Evolutionary conservation across 129 eudicot species (phyloP).

Genomic region (Centella asiatica): DNA sequence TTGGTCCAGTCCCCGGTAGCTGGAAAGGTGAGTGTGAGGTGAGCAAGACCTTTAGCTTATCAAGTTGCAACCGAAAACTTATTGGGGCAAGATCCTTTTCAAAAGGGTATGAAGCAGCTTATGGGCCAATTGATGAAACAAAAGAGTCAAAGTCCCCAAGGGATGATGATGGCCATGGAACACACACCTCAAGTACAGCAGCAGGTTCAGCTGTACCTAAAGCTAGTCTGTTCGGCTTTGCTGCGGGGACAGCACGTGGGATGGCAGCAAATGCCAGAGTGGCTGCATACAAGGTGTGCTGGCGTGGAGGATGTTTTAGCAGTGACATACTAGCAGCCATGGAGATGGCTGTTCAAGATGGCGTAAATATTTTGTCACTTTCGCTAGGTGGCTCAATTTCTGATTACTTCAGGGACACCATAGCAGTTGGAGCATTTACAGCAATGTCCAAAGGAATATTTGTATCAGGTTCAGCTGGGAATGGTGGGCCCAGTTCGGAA

Average conservation of each 20-base stretch:
- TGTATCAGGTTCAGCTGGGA: slow-evolving; percentile 71
- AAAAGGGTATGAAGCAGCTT: slow-evolving; percentile 57
- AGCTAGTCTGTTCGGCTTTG: slow-evolving; percentile 74
- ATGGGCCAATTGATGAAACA: slow-evolving; percentile 53
- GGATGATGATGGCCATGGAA: slow-evolving; percentile 86
- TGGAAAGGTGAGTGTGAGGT: slow-evolving; percentile 77
- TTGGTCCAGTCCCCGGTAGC: slow-evolving; percentile 52
- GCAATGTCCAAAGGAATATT: slow-evolving; percentile 52
- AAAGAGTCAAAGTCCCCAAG: slow-evolving; percentile 60
- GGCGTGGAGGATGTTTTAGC: slow-evolving; percentile 64
- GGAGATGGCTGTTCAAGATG: slow-evolving; percentile 61
- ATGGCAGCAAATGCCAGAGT: slow-evolving; percentile 65
- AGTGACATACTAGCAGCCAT: slow-evolving; percentile 72
- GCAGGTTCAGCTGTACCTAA: slow-evolving; percentile 57
- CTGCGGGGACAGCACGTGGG: slow-evolving; percentile 70
- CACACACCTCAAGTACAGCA: slow-evolving; percentile 76
- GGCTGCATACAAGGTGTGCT: slow-evolving; percentile 69
- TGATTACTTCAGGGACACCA: slow-evolving; percentile 46
- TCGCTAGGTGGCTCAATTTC: slow-evolving; percentile 51
- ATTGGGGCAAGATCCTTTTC: slow-evolving; percentile 71
- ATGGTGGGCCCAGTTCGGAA: slow-evolving; percentile 52
- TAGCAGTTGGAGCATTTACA: slow-evolving; percentile 58
- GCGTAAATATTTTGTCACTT: slow-evolving; percentile 56
- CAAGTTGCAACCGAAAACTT: slow-evolving; percentile 59
- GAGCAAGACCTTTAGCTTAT: slow-evolving; percentile 30